Conservation (phyloP, 805 yeast species). For the Clavispora fructus region DNA sequence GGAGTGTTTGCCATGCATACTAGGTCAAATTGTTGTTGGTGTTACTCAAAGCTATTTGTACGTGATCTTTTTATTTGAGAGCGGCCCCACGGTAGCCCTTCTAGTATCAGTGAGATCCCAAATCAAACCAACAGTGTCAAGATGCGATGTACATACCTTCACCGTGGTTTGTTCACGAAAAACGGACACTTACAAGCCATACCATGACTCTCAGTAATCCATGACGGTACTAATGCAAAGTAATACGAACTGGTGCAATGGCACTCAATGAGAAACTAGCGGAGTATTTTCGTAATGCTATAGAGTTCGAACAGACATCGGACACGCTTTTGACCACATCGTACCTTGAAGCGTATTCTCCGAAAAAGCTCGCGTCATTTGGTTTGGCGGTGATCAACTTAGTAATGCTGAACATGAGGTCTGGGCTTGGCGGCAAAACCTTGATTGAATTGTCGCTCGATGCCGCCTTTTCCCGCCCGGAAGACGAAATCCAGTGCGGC, state of each 20-base stretch:
- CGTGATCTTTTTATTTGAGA: conserved; percentile 3
- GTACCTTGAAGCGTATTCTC: conserved; percentile 37
- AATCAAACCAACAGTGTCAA: conserved; percentile 13
- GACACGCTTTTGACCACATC: conserved; percentile 30
- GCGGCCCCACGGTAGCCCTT: background rate
- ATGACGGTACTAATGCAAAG: background rate
- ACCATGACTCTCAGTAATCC: background rate
- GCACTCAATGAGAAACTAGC: conserved; percentile 7
- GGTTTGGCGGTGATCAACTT: conserved; percentile 78
- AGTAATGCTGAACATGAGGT: conserved; percentile 51
- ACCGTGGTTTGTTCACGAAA: conserved; percentile 20
- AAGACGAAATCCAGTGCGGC: conserved; percentile 39
- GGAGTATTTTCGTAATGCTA: conserved; percentile 24
- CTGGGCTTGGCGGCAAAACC: conserved; percentile 76
- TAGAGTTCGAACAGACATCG: conserved; percentile 32
- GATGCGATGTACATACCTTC: conserved; percentile 22
- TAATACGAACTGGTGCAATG: background rate
- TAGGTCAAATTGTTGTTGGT: background rate
- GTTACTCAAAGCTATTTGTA: background rate
- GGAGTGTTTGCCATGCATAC: background rate
- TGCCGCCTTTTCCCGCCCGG: conserved; percentile 32
- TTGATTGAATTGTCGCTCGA: conserved; percentile 61
- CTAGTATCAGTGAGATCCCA: conserved; percentile 12
- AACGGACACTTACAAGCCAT: conserved; percentile 21
- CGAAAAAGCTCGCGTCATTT: conserved; percentile 58